These are phyloP conservation scores for Moricandia arvensis DNA, from an alignment of 345 rosid genomes.

Conservation along the genomic window DNA sequence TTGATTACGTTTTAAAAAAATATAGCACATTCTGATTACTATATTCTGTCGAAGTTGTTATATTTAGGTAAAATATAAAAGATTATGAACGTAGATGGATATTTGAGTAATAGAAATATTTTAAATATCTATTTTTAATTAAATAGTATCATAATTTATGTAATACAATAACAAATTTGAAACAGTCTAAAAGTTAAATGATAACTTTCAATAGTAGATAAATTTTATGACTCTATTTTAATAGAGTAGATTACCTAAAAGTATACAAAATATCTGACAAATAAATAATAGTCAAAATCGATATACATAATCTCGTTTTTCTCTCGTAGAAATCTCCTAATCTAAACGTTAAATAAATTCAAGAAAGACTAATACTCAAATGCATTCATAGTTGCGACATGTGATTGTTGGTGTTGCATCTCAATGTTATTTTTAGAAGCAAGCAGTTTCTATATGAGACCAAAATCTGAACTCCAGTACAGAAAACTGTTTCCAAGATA, in stretches of 20 bases:
- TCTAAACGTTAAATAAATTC: not conserved
- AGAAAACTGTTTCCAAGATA: not conserved
- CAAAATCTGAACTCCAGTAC: not conserved
- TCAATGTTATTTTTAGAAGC: not conserved
- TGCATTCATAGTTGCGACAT: not conserved
- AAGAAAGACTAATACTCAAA: not conserved
- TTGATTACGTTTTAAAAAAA: no score
- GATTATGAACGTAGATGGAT: no score
- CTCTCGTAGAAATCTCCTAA: not conserved
- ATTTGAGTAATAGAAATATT: no score
- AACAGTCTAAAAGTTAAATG: no score
- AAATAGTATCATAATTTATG: no score
- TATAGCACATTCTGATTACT: no score
- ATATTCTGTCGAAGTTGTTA: no score
- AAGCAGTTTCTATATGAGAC: not conserved
- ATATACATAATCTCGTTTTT: not conserved
- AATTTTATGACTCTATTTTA: no score
- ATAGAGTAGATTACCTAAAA: not conserved
- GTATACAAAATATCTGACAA: not conserved
- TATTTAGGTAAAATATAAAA: no score
- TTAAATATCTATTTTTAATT: no score
- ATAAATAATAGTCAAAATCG: not conserved
- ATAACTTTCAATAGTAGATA: no score
- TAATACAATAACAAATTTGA: no score
- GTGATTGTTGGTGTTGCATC: not conserved